Evolutionary conservation across 257 asterid species (phyloP).

Genomic region (Oldenlandia corymbosa): DNA sequence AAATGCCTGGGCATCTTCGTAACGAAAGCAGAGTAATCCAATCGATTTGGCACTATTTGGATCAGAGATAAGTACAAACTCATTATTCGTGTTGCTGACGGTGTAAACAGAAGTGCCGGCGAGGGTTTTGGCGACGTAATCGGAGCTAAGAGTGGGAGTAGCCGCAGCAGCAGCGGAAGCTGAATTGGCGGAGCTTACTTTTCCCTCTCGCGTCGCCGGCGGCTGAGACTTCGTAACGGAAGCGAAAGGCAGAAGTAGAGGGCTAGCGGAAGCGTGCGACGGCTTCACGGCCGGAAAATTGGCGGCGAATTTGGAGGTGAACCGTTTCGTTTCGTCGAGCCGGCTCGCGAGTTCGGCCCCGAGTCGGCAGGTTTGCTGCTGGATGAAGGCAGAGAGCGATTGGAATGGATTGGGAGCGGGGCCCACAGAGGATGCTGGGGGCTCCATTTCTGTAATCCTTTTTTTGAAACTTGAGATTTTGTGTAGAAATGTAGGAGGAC

Average conservation of each 20-base stretch:
- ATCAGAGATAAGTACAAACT: conserved; percentile 84
- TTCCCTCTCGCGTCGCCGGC: conserved; percentile 13
- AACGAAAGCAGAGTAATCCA: conserved; percentile 88
- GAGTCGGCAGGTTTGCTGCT: conserved; percentile 34
- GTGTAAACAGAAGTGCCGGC: conserved; percentile 83
- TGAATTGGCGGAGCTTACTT: conserved; percentile 25
- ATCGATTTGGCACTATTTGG: conserved; percentile 69
- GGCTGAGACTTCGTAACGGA: conserved; percentile 58
- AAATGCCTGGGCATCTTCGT: conserved; percentile 87
- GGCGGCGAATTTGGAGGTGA: conserved; percentile 45
- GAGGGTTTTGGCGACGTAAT: conserved; percentile 65
- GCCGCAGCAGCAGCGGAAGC: conserved; percentile 1
- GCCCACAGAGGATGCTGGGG: conserved; percentile 43
- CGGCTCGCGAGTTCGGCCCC: conserved; percentile 60
- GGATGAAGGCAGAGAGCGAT: conserved; percentile 60
- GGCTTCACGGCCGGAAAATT: conserved; percentile 15
- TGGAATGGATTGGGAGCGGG: conserved; percentile 51
- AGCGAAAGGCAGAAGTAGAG: conserved; percentile 54
- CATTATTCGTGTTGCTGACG: conserved; percentile 81
- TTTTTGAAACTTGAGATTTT: background rate
- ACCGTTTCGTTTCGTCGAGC: conserved; percentile 48
- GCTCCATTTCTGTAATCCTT: conserved; percentile 45
- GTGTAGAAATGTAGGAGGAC: background rate
- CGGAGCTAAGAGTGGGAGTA: conserved; percentile 38
- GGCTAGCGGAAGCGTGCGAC: conserved; percentile 18